Base-by-base conservation (phyloP, 2,329 filamentous ascomycete species). In the Ophiostoma piceae region DNA sequence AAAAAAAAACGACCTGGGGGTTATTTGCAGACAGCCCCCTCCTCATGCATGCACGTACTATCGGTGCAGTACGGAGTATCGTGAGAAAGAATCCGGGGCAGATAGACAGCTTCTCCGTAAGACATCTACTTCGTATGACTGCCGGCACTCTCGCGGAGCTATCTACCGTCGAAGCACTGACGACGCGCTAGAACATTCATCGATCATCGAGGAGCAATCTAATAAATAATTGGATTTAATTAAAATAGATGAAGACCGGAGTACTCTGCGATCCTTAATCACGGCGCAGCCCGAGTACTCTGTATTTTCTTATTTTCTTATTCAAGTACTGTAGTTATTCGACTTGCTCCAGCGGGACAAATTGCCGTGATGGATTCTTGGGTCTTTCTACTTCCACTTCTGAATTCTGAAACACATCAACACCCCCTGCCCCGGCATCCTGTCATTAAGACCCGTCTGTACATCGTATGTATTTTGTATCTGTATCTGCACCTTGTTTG, bases 151-250 rank as follows among this genome's bases (percentile, higher is more conserved):
- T 62, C 57, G 22, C n/a, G 22, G 22, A 29, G 51, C 11, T 29
- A 57, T 57, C 22, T 12, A 41, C 39, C 39, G 57, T 62, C 8
- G 57, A 62, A 62, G 26, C 57, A 62, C 57, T 62, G 51, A 29
- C 57, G 57, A 35, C 26, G 57, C 57, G 57, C 57, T 62, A 62
- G 57, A 62, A 62, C 57, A 57, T 47, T n/a, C 26, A 54, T 22
- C 26, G 26, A 29, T 29, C 26, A 22, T 11, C 47, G 6, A 22
- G 22, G 37, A 47, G 43, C 6, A n/a, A 19, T 47, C 37, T 41
- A 41, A 57, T 5, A 11, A 22, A 22, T 2, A 54, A 26, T 57
- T 12, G n/a, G 26, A 57, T 22, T 57, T 12, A 26, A 57, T 47
- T n/a, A n/a, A 16, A 47, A 47, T 19, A 47, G 19, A 19, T 47